Evolutionary conservation across 1,284 basidiomycete genomes (phyloP).

Genomic region (Trametes pubescens): DNA sequence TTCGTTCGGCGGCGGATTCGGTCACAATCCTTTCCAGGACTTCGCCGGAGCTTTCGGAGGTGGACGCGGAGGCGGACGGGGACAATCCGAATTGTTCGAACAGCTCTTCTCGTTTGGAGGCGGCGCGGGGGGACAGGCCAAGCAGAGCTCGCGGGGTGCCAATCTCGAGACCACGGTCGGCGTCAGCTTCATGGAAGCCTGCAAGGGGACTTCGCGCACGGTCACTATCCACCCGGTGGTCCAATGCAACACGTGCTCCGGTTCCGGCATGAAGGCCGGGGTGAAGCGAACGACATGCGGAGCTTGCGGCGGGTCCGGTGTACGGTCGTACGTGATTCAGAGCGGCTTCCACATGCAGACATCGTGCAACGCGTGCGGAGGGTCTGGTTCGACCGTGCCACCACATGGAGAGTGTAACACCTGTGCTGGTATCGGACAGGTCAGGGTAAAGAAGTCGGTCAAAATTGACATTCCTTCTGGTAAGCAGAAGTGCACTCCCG

Average conservation of each 20-base stretch:
- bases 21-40: constrained; percentile 75
- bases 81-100: constrained; percentile 82
- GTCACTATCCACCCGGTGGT: constrained; percentile 86
- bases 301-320: constrained; percentile 88
- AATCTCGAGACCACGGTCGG: constrained; percentile 86
- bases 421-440: constrained; percentile 90
- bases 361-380: constrained; percentile 87
- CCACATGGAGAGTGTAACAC: constrained; percentile 80
- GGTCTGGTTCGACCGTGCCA: constrained; percentile 86
- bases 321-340: constrained; percentile 91
- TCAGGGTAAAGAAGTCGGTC: constrained; percentile 82
- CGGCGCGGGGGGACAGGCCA: constrained; percentile 49
- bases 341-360: constrained; percentile 98
- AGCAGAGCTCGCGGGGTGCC: constrained; percentile 73
- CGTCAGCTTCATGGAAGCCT: constrained; percentile 92
- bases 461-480: constrained; percentile 90
- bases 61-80: constrained; percentile 53
- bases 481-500: constrained; percentile 45
- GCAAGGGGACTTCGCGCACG: constrained; percentile 86
- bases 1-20: constrained; percentile 57
- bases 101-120: constrained; percentile 79
- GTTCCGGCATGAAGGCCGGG: constrained; percentile 88
- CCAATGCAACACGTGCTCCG: constrained; percentile 87
- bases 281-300: constrained; percentile 85
- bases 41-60: constrained; percentile 76